These are phyloP conservation scores for Colletotrichum tropicale DNA, from an alignment of 2,329 filamentous ascomycete species.

Conservation along the genomic window DNA sequence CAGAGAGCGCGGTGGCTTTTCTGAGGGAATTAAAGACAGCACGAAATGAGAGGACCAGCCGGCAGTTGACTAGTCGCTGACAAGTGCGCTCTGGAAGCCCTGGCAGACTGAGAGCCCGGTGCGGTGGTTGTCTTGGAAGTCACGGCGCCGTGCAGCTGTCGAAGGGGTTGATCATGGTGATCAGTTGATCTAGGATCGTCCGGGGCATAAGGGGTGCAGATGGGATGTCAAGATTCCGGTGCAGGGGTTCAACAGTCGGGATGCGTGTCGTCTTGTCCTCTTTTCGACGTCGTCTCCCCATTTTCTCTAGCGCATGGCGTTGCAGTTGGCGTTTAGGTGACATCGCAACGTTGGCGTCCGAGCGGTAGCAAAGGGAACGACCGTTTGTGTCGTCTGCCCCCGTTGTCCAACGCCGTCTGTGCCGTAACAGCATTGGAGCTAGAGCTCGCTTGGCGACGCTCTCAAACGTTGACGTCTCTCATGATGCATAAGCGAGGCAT, in stretches of 20 bases:
- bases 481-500: background rate
- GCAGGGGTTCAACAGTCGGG: background rate
- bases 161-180: slow-evolving; percentile 10
- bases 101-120: background rate
- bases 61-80: background rate
- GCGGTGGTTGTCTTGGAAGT: background rate
- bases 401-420: background rate
- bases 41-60: background rate
- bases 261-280: background rate
- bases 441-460: background rate
- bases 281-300: background rate
- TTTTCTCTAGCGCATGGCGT: background rate
- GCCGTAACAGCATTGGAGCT: background rate
- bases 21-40: background rate
- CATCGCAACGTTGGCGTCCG: background rate
- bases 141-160: background rate
- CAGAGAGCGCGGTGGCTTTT: background rate
- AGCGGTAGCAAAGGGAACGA: background rate
- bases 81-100: background rate
- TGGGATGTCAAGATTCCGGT: slow-evolving; percentile 7
- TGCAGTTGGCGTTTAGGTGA: background rate
- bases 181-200: slow-evolving; percentile 15
- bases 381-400: background rate
- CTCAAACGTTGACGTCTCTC: slow-evolving; percentile 15
- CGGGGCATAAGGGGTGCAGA: background rate